Base-by-base conservation (phyloP, 768 basidiomycete species). In the Termitomyces heimii region DNA sequence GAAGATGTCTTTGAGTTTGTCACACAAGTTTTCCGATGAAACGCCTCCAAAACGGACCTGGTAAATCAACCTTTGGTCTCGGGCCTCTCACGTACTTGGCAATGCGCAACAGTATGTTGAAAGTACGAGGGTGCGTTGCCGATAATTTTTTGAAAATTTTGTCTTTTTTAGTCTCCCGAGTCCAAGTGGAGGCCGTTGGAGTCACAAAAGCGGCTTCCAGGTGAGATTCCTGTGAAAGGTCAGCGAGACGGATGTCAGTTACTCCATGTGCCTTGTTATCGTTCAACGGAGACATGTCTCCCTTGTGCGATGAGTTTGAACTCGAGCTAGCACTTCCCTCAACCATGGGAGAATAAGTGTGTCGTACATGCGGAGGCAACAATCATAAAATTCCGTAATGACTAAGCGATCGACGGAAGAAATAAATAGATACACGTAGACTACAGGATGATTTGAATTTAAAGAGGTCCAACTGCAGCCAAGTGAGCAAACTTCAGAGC, bases 21-120 rank as follows among this genome's bases (percentile, higher is more conserved):
- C 39, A 40, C 39, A 40, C 18, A 18, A 39, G 18, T 28, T 26
- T 39, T 28, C 50, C 12, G 10, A 40, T 37, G 35, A 37, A 51
- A 26, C 9, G 18, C n/a, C 24, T 39, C 24, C 14, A 24, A 14
- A 20, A 32, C 46, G 39, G n/a, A 81, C 80, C 69, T 75, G 76
- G 66, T 70, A 82, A 63, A 72, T 81, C 65, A 63, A 76, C 67
- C 73, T 82, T 79, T 18, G 84, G 85, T 37, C 80, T 69, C 0
- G 87, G 88, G 5, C 88, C 88, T 65, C 79, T 76, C 46, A 82
- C 54, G 63, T 84, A 85, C 8, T 61, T 49, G 12, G 69, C 13
- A 26, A 63, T 45, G 16, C 62, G 65, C 37, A 52, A 58, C 22
- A 69, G 20, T n/a, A 57, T 60, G 28, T 53, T 55, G 29, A 62